Base-by-base conservation (phyloP, 2,329 filamentous ascomycete species). In the Epichloe amarillans region DNA sequence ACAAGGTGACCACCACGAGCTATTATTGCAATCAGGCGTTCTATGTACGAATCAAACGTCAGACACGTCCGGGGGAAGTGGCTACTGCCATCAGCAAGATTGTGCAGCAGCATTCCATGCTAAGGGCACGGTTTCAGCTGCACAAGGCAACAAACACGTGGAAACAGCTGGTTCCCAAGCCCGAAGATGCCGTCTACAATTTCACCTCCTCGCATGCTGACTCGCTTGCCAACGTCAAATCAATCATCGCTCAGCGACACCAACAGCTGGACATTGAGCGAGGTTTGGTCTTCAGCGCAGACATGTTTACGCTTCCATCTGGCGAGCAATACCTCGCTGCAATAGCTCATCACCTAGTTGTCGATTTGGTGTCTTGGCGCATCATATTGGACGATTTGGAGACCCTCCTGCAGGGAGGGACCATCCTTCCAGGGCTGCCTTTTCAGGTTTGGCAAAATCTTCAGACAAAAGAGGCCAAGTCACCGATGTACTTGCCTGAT, bases 341-440 rank as follows among this genome's bases (percentile, higher is more conserved):
- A 6, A 57, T 62, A 6, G 63, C 60, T 4, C 67, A 69, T n/a
- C 68, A 70, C 51, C 57, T 69, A 0, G 62, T 68, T 3, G 63
- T 74, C 14, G 71, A 74, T 46, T 55, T 73, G 3, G 69, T 74
- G 1, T 71, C 70, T 0, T 75, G 72, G 72, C 61, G 69, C 5
- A 62, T 71, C 5, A 59, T 74, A 3, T 56, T 73, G 0, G 65
- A 69, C 35, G 70, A 75, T 46, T 58, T 74, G 0, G 70, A 74
- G 51, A 60, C 62, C 4, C 52, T 69, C 0, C 56, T 73, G 5
- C 57, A 64, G 7, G 55, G 37, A 19, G 56, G 57, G 6, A 39
- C 17, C 3, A 53, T 58, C 10, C 14, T 55, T 54, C 8, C 56
- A 56, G 30, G 46, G 55, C 1, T 71, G 51, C 49, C 61, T 1